phyloP scores from a whole-genome alignment of 2,329 filamentous ascomycete species.

The Diaporthe nobilis region DNA sequence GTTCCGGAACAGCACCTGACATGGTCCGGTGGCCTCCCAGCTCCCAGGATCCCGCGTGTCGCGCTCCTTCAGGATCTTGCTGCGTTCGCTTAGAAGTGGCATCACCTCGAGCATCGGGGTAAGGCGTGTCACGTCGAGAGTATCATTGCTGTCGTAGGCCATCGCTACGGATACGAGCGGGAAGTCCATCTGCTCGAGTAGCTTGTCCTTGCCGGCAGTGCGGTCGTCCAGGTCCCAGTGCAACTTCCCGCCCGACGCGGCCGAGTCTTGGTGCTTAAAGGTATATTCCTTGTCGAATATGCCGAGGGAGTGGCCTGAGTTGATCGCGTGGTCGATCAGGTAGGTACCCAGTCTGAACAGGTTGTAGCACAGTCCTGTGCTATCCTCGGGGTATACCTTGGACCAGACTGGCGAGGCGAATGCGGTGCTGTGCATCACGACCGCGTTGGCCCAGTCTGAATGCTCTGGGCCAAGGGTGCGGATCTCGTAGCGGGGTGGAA shows the following conservation, averaged over 20 bases:
- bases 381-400: slow-evolving; percentile 41
- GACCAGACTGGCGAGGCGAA: slow-evolving; percentile 47
- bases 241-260: slow-evolving; percentile 44
- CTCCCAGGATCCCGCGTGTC: slow-evolving; percentile 47
- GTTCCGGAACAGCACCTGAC: slow-evolving; percentile 47
- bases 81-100: neutral
- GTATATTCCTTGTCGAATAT: slow-evolving; percentile 47
- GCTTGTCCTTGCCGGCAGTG: slow-evolving; percentile 33
- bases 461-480: slow-evolving; percentile 46
- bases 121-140: slow-evolving; percentile 41
- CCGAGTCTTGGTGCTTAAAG: slow-evolving; percentile 45
- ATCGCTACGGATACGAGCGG: slow-evolving; percentile 50
- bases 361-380: slow-evolving; percentile 41
- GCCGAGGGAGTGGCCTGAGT: slow-evolving; percentile 43
- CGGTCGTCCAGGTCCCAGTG: slow-evolving; percentile 46
- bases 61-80: neutral
- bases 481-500: slow-evolving; percentile 47
- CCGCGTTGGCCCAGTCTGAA: slow-evolving; percentile 45
- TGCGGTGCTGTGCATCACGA: slow-evolving; percentile 46
- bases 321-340: slow-evolving; percentile 42
- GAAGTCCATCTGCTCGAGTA: slow-evolving; percentile 51
- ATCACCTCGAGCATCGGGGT: neutral
- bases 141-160: slow-evolving; percentile 46
- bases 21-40: slow-evolving; percentile 47
- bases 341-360: slow-evolving; percentile 31